Evolutionary conservation across 768 basidiomycete species (phyloP), one percentile per base, ranked within the genome.

Genomic region (Pleurotus salmoneostramineus): DNA sequence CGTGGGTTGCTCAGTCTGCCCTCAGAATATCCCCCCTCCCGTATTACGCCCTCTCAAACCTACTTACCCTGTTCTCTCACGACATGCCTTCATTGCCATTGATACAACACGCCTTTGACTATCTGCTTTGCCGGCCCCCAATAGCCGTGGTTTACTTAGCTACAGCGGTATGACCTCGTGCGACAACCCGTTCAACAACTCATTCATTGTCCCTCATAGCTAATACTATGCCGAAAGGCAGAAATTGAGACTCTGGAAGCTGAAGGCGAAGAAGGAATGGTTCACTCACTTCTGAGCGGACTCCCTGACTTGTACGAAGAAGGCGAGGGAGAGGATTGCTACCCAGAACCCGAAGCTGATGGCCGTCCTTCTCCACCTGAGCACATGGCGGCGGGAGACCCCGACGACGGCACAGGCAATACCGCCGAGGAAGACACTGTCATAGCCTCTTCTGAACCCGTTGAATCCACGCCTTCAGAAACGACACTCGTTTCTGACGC

Each of bases 61-160:
- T 97, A 34, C 76, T 98, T 35, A 96, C 94, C 0, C 80, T 96
- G 33, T 94, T 98, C 73, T 86, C 95, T 8, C 95, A 98, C 69
- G 94, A 97, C 63, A 81, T 94, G 57, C 92, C 95, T 6, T 91
- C 90, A 2, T 80, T 96, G n/a, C 82, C 88, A 4, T 84, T 95
- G 40, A 89, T 94, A 31, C 94, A 96, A 67, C 89, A 94, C 61
- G 83, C 94, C 48, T 98, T 96, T 70, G 95, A 98, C 71, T 98
- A 87, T 66, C 72, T 97, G 7, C 73, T 98, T 10, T 83, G 85
- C 61, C 80, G 94, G 36, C 92, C 92, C 27, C 95, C 95, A 7
- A 82, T 94, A 32, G 77, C 80, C 0, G 79, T 85, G 2, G 88
- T 96, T 0, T 98, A 96, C 74, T 82, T 97, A 7, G 86, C 85